A percentile compares a stretch with the other conserved stretches of the same genome.
Evolutionary conservation across 2,329 filamentous ascomycete species (phyloP).

Genomic region (Epichloe bromicola): DNA sequence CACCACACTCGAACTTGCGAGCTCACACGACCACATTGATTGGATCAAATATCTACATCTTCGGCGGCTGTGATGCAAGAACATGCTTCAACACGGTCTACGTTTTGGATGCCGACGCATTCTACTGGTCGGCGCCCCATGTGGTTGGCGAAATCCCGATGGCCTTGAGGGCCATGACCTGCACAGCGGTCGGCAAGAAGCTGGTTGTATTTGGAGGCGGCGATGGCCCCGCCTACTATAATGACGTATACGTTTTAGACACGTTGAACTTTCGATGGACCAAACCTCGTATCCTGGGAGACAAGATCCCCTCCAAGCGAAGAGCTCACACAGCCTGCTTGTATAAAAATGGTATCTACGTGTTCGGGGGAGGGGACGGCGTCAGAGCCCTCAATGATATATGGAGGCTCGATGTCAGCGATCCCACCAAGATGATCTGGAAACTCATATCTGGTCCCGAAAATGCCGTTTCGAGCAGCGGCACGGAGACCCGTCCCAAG

Average conservation of each 20-base stretch:
- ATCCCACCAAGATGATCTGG: slow-evolving; percentile 56
- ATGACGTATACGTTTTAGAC: slow-evolving; percentile 60
- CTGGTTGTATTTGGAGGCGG: slow-evolving; percentile 57
- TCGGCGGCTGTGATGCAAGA: slow-evolving; percentile 54
- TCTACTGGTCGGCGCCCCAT: slow-evolving; percentile 54
- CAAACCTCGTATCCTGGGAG: slow-evolving; percentile 45
- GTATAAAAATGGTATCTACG: slow-evolving; percentile 57
- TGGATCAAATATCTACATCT: slow-evolving; percentile 54
- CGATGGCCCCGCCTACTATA: slow-evolving; percentile 58
- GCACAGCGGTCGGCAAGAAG: slow-evolving; percentile 58
- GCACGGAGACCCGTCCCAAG: slow-evolving; percentile 38
- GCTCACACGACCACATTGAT: slow-evolving; percentile 56
- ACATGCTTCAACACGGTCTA: slow-evolving; percentile 59
- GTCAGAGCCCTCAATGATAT: slow-evolving; percentile 59
- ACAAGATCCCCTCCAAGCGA: slow-evolving; percentile 45
- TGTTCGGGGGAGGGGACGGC: slow-evolving; percentile 58
- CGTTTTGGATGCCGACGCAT: slow-evolving; percentile 55
- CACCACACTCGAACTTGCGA: slow-evolving; percentile 45
- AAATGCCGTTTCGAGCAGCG: slow-evolving; percentile 14
- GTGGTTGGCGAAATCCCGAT: slow-evolving; percentile 52
- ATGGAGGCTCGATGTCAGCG: slow-evolving; percentile 57
- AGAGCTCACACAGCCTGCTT: slow-evolving; percentile 59
- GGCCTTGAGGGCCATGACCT: slow-evolving; percentile 58
- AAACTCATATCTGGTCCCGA: slow-evolving; percentile 44
- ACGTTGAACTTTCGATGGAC: slow-evolving; percentile 57